These are phyloP conservation scores for Leptographium flavum DNA, from an alignment of 2,329 filamentous ascomycete species.

Conservation along the genomic window DNA sequence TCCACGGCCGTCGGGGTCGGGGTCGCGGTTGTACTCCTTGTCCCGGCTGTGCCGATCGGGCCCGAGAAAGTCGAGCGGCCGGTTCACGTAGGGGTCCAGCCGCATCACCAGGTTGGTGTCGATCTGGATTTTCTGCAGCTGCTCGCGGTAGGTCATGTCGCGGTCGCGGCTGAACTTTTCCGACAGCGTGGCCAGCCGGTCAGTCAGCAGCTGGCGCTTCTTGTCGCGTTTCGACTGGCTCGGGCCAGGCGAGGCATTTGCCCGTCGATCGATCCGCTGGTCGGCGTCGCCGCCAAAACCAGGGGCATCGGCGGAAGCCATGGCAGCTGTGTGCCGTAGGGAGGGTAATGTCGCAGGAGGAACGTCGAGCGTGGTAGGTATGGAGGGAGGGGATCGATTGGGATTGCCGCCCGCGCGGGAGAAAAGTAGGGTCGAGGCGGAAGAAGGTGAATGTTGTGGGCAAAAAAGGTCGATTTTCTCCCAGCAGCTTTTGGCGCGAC, in stretches of 20 bases:
- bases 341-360: background rate
- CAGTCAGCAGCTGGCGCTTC: constrained; percentile 67
- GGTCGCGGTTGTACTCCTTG: constrained; percentile 21
- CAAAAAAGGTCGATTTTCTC: too few relatives aligned
- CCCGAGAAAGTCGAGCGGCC: constrained; percentile 23
- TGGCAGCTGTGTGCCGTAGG: background rate
- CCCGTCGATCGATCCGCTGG: constrained; percentile 13
- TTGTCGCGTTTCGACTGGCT: constrained; percentile 73
- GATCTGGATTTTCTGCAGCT: constrained; percentile 81
- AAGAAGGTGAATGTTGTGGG: too few relatives aligned
- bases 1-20: constrained; percentile 19
- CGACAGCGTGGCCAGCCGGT: constrained; percentile 62
- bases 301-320: constrained; percentile 2
- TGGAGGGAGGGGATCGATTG: background rate
- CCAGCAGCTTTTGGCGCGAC: too few relatives aligned
- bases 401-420: background rate
- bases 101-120: constrained; percentile 78
- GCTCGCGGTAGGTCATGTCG: constrained; percentile 73
- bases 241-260: constrained; percentile 19
- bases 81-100: constrained; percentile 60
- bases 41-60: constrained; percentile 16
- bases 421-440: too few relatives aligned
- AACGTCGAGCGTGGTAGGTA: background rate
- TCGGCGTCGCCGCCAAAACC: constrained; percentile 1
- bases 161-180: constrained; percentile 68